These are phyloP conservation scores for Persicaria tinctoria DNA, from an alignment of 148 eudicot genomes.

Conservation along the genomic window DNA sequence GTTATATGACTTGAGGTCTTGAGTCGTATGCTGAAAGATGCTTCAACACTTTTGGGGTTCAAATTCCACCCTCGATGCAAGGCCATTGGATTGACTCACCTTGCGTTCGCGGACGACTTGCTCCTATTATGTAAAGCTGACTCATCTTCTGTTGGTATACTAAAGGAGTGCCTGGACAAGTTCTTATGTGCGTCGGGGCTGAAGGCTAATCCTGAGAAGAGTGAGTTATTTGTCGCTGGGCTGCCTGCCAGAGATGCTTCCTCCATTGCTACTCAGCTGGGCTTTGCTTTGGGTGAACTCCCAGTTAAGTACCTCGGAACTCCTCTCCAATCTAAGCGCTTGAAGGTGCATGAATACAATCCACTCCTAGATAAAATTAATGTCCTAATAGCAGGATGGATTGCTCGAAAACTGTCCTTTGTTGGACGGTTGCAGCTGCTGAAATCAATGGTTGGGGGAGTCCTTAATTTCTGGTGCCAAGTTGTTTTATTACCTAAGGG, in stretches of 20 bases:
- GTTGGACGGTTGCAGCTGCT: too few relatives aligned
- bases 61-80: neutral
- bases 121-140: neutral
- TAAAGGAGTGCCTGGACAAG: neutral
- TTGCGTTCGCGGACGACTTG: neutral
- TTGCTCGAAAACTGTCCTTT: too few relatives aligned
- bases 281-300: too few relatives aligned
- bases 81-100: neutral
- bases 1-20: neutral
- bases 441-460: too few relatives aligned
- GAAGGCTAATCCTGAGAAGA: neutral
- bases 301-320: too few relatives aligned
- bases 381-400: too few relatives aligned
- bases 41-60: neutral
- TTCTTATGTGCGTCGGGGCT: neutral
- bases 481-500: too few relatives aligned
- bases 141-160: neutral
- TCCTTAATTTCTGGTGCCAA: too few relatives aligned
- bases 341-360: too few relatives aligned
- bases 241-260: neutral
- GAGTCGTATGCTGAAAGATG: neutral
- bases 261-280: too few relatives aligned
- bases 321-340: too few relatives aligned
- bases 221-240: neutral
- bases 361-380: too few relatives aligned